A percentile compares a stretch with the other conserved stretches of the same genome.
Evolutionary conservation across 768 basidiomycete species (phyloP).

Genomic region (Boletus speciosus): DNA sequence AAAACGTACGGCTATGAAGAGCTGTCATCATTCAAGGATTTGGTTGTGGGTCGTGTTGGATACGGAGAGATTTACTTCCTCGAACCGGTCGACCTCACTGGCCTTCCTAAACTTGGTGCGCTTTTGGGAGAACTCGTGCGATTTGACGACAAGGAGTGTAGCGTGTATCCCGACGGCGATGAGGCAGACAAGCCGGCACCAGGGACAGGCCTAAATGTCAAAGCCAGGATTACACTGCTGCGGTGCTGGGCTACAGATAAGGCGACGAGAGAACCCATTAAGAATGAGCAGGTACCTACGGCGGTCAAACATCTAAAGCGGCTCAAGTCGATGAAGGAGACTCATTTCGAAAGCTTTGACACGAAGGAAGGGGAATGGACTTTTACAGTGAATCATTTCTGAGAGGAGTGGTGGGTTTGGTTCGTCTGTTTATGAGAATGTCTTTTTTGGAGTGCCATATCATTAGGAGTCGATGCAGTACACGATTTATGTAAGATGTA

Average conservation of each 20-base stretch:
- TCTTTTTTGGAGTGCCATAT: conserved; percentile 4
- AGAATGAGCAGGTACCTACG: conserved; percentile 68
- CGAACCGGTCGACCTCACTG: conserved; percentile 83
- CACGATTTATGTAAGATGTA: conserved; percentile 15
- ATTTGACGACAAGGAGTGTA: conserved; percentile 89
- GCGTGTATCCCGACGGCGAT: conserved; percentile 88
- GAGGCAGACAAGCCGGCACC: conserved; percentile 81
- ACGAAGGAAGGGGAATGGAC: conserved; percentile 84
- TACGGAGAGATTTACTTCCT: conserved; percentile 85
- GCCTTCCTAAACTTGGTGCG: conserved; percentile 70
- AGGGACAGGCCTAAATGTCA: conserved; percentile 87
- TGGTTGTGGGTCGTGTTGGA: conserved; percentile 88
- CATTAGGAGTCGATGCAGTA: conserved; percentile 3
- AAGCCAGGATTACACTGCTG: conserved; percentile 70
- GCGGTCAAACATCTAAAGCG: conserved; percentile 74
- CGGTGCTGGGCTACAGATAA: conserved; percentile 90
- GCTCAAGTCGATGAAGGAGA: conserved; percentile 80
- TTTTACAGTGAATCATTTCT: conserved; percentile 94
- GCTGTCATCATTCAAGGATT: conserved; percentile 66
- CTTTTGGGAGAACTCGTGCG: conserved; percentile 84
- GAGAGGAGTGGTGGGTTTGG: conserved; percentile 19
- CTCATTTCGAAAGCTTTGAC: conserved; percentile 80
- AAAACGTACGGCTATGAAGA: conserved; percentile 70
- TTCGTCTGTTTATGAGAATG: not conserved
- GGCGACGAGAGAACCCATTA: conserved; percentile 86